phyloP scores from a whole-genome alignment of 441 rosid species.

The Bruguiera hainesii region DNA sequence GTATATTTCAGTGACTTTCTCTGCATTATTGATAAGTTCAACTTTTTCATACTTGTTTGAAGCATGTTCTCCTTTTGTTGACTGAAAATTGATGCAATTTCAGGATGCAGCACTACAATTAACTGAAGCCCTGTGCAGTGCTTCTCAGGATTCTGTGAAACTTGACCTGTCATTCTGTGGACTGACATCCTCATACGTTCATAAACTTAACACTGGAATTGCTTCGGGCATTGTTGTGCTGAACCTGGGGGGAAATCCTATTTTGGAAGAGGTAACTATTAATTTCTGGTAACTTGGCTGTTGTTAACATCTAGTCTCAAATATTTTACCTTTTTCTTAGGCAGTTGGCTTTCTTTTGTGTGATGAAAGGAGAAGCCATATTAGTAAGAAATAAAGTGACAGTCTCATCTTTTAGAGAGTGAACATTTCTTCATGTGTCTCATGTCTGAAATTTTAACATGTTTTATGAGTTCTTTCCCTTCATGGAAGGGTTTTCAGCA shows the following conservation, averaged over 20 bases:
- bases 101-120: constrained; percentile 77
- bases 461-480: no score
- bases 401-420: no score
- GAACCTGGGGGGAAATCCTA: constrained; percentile 72
- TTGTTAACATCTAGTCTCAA: neutral
- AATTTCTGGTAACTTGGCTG: constrained; percentile 1
- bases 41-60: neutral
- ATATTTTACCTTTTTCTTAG: neutral
- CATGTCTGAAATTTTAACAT: no score
- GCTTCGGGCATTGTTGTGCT: constrained; percentile 57
- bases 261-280: constrained; percentile 56
- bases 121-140: constrained; percentile 51
- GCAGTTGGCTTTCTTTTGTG: no score
- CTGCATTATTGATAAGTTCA: neutral
- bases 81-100: constrained; percentile 18
- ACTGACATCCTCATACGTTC: constrained; percentile 44
- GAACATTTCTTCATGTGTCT: no score
- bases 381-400: no score
- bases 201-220: constrained; percentile 33
- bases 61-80: constrained; percentile 17
- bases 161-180: constrained; percentile 82
- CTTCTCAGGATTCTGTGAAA: constrained; percentile 60
- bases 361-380: no score
- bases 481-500: no score
- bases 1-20: constrained; percentile 16